Evolutionary conservation across 805 yeast genomes (phyloP), one percentile per base, ranked within the genome.

Genomic region (Wickerhamomyces subpelliculosus): DNA sequence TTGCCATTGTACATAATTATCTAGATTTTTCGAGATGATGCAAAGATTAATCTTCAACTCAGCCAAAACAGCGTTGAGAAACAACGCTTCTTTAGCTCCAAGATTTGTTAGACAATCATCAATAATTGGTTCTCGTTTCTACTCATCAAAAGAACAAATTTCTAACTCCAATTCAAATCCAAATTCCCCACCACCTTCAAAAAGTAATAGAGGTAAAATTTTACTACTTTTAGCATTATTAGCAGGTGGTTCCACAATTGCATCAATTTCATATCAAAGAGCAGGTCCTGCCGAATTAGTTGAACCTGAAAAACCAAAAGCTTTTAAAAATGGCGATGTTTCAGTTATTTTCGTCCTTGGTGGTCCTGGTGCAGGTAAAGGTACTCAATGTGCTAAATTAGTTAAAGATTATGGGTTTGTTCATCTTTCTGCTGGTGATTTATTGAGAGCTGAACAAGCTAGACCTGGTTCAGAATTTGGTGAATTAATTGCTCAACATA

Each of bases 291-390:
- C 57, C 23, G 65, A 69, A 39, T 65, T 71, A 5, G 43, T 72
- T 31, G 81, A 76, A 43, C 55, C 52, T 16, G 36, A 30, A 30
- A 35, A 33, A 12, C 36, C 44, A 14, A 53, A 60, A 23, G 78
- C 82, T 0, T 84, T 84, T 56, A 63, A 72, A 9, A 70, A 72
- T 3, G 76, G 78, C 28, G 80, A 85, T 39, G 78, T 84, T 22
- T 77, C 84, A 21, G 95, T 90, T 5, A 72, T 89, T 21, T 90
- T 86, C 60, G 96, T 90, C 16, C 74, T 90, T 24, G 98, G 98
- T 32, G 97, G 97, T 4, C 97, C 97, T 5, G 97, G 97, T 17
- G 85, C 95, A 22, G 97, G 98, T 32, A 93, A 93, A 58, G 97
- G 98, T 40, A 90, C 98, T 1, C 98, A 90, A 63, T 86, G 97